Conservation (phyloP, 176 grass and related monocot species). For the Musa beccarii region DNA sequence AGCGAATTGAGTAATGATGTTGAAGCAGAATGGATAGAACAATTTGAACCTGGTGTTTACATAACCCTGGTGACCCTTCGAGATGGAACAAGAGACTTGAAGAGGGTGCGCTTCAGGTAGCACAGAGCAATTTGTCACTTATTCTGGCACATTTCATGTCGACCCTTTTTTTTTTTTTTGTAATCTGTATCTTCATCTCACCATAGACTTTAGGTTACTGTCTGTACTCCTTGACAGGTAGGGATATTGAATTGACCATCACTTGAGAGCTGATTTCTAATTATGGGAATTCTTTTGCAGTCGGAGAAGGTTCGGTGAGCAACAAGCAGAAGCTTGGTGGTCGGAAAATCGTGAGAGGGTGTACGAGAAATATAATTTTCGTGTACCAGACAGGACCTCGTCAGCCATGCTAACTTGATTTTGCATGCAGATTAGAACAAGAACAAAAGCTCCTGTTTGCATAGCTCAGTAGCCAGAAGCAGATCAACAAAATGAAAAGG, state of each 20-base stretch:
- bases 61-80: constrained; percentile 60
- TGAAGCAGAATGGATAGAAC: constrained; percentile 91
- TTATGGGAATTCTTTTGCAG: constrained; percentile 22
- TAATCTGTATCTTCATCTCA: too few species aligned
- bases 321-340: constrained; percentile 89
- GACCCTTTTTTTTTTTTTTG: too few species aligned
- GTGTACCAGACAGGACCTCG: constrained; percentile 52
- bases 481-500: too few species aligned
- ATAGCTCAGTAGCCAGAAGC: too few species aligned
- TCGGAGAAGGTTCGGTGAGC: constrained; percentile 71
- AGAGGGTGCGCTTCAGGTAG: constrained; percentile 94
- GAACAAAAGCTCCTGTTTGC: too few species aligned
- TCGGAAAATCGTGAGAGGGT: constrained; percentile 68
- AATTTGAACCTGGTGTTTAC: constrained; percentile 92
- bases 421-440: too few species aligned
- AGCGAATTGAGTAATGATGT: constrained; percentile 39
- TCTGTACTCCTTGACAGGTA: too few species aligned
- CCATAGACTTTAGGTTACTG: too few species aligned
- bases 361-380: constrained; percentile 71
- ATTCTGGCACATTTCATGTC: too few species aligned
- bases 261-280: too few species aligned
- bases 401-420: constrained; percentile 41
- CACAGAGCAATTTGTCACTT: too few species aligned
- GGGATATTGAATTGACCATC: too few species aligned
- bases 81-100: constrained; percentile 88